A percentile compares a stretch with the other conserved stretches of the same genome.
Evolutionary conservation across 1,284 basidiomycete genomes (phyloP).

Genomic region (Stygiomarasmius scandens): DNA sequence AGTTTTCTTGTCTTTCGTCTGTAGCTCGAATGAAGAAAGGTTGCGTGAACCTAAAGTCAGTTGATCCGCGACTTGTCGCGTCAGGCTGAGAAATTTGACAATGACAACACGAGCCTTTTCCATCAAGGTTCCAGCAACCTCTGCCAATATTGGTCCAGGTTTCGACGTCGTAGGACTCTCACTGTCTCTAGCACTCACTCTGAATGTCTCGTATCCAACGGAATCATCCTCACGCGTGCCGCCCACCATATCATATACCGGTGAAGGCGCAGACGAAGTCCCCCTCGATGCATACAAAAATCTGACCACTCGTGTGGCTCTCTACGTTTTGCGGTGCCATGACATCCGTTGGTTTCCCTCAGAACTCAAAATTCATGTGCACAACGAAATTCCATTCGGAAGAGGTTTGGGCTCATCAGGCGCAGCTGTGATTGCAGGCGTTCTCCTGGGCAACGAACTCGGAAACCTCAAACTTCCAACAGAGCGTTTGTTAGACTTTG

Average conservation of each 20-base stretch:
- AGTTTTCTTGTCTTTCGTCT: not conserved
- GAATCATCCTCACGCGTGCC: conserved; percentile 37
- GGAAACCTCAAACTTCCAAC: conserved; percentile 74
- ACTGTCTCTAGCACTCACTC: conserved; percentile 84
- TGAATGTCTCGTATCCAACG: conserved; percentile 41
- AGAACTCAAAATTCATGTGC: conserved; percentile 71
- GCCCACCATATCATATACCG: conserved; percentile 80
- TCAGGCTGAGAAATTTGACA: too few relatives aligned
- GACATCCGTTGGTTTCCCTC: conserved; percentile 76
- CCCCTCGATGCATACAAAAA: conserved; percentile 97
- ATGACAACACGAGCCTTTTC: conserved; percentile 41
- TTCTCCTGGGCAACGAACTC: conserved; percentile 85
- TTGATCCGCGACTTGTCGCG: too few relatives aligned
- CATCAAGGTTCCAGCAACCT: conserved; percentile 92
- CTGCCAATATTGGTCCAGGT: conserved; percentile 98
- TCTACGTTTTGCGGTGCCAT: conserved; percentile 95
- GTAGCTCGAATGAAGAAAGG: not conserved
- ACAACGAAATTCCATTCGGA: conserved; percentile 97
- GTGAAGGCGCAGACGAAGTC: conserved; percentile 89
- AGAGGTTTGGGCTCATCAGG: conserved; percentile 97
- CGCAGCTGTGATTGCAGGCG: conserved; percentile 96
- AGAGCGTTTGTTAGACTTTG: conserved; percentile 89
- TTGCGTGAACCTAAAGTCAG: not conserved
- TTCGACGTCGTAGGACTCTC: conserved; percentile 99
- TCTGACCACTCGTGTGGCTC: conserved; percentile 94